Conservation (phyloP, 495 filamentous ascomycete genomes). For the Podospora comata region DNA sequence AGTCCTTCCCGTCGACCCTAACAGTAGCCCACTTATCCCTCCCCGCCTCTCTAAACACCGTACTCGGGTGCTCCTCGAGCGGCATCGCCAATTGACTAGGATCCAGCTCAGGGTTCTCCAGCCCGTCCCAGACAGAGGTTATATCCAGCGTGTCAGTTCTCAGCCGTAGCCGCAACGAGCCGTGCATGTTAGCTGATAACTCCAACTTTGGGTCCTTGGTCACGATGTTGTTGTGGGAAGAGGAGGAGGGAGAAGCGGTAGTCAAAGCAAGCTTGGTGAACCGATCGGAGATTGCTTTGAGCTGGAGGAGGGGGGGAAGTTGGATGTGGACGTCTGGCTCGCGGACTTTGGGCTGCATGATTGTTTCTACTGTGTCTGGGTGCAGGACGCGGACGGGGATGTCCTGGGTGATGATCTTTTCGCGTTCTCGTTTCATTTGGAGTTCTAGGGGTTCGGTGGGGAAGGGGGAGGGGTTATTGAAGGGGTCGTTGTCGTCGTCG, state of each 20-base stretch:
- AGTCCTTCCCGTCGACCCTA: slow-evolving; percentile 86
- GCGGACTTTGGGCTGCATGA: slow-evolving; percentile 84
- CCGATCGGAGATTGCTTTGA: slow-evolving; percentile 89
- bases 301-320: slow-evolving; percentile 73
- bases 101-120: slow-evolving; percentile 82
- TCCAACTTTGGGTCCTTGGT: slow-evolving; percentile 62
- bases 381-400: slow-evolving; percentile 88
- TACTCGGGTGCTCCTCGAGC: slow-evolving; percentile 71
- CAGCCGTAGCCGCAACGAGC: slow-evolving; percentile 71
- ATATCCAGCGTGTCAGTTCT: slow-evolving; percentile 78
- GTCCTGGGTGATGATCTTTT: slow-evolving; percentile 92
- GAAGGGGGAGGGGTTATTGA: slow-evolving; percentile 35
- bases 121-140: slow-evolving; percentile 72
- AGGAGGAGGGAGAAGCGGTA: slow-evolving; percentile 27
- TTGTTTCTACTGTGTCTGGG: slow-evolving; percentile 70
- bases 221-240: slow-evolving; percentile 18
- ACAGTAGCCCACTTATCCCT: slow-evolving; percentile 78
- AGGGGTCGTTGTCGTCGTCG: slow-evolving; percentile 38
- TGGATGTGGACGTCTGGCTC: slow-evolving; percentile 94
- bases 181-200: slow-evolving; percentile 85
- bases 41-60: slow-evolving; percentile 58
- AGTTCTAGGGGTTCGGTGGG: slow-evolving; percentile 49
- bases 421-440: slow-evolving; percentile 57
- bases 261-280: slow-evolving; percentile 73
- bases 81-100: slow-evolving; percentile 62